phyloP scores from a whole-genome alignment of 2,329 filamentous ascomycete genomes.

The Ceratocystiopsis brevicomis region DNA sequence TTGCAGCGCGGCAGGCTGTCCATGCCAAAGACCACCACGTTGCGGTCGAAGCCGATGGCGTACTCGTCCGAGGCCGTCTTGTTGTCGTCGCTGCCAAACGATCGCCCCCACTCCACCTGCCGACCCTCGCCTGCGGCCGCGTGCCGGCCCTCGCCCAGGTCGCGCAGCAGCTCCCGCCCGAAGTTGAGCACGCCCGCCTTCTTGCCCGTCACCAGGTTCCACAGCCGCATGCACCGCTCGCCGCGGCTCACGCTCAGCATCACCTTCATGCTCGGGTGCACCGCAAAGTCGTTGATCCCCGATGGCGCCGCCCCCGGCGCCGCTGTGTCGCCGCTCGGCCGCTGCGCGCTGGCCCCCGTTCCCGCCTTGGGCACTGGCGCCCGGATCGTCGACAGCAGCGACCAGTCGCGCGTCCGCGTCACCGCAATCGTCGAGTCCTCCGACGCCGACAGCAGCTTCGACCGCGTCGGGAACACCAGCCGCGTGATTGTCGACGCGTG shows the following conservation, averaged over 20 bases:
- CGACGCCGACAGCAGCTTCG: conserved; percentile 70
- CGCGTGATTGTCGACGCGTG: conserved; percentile 68
- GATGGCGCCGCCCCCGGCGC: conserved; percentile 60
- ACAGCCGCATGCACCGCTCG: conserved; percentile 79
- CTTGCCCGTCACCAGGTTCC: conserved; percentile 93
- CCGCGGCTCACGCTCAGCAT: conserved; percentile 86
- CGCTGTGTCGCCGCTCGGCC: conserved; percentile 80
- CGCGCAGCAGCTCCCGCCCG: conserved; percentile 47
- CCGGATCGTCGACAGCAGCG: conserved; percentile 70
- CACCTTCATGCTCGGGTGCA: conserved; percentile 90
- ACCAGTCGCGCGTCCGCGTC: conserved; percentile 76
- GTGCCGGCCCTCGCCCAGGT: conserved; percentile 53
- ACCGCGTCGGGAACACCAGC: conserved; percentile 64
- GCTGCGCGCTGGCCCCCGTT: conserved; percentile 11
- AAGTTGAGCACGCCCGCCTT: conserved; percentile 90
- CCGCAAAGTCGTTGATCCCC: conserved; percentile 88
- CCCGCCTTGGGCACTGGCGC: conserved; percentile 64
- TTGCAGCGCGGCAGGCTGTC: conserved; percentile 67
- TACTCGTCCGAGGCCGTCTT: conserved; percentile 56
- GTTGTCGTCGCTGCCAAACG: conserved; percentile 22
- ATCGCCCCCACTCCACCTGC: conserved; percentile 49
- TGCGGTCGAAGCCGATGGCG: conserved; percentile 73
- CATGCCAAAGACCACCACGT: conserved; percentile 69
- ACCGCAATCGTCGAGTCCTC: conserved; percentile 88
- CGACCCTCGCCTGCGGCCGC: conserved; percentile 59